A percentile compares a stretch with the other conserved stretches of the same genome.
phyloP scores from a whole-genome alignment of 2,329 filamentous ascomycete genomes.

The Keithomyces neogunnii region DNA sequence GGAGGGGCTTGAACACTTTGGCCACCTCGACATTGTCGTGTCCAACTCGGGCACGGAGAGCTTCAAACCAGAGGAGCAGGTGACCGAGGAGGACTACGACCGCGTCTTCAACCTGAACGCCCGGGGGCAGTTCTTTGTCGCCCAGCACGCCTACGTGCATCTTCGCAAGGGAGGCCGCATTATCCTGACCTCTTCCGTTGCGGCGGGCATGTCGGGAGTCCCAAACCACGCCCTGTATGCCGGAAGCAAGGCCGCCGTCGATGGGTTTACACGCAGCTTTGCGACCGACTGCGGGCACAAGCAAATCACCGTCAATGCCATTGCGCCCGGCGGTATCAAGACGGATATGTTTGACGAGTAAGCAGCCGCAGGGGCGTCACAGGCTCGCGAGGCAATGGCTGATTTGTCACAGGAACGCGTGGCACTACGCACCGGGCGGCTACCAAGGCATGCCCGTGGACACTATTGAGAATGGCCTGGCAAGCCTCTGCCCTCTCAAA shows the following conservation, averaged over 20 bases:
- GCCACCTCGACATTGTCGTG: constrained; percentile 61
- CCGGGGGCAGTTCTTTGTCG: constrained; percentile 64
- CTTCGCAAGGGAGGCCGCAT: constrained; percentile 60
- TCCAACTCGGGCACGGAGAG: constrained; percentile 62
- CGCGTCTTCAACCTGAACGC: constrained; percentile 63
- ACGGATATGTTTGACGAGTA: constrained; percentile 47
- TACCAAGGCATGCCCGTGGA: constrained; percentile 46
- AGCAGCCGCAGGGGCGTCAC: not conserved
- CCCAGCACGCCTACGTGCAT: constrained; percentile 61
- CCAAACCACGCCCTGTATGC: constrained; percentile 68
- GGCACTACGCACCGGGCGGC: constrained; percentile 49
- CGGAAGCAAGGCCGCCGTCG: constrained; percentile 66
- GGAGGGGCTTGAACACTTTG: constrained; percentile 53
- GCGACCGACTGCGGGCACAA: constrained; percentile 62
- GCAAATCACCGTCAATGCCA: constrained; percentile 58
- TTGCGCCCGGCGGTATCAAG: constrained; percentile 60
- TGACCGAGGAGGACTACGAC: constrained; percentile 63
- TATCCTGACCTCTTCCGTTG: constrained; percentile 67
- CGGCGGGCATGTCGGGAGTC: constrained; percentile 57
- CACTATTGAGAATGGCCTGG: constrained; percentile 3
- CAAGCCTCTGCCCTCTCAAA: constrained; percentile 31
- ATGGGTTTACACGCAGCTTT: constrained; percentile 68
- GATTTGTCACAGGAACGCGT: constrained; percentile 1
- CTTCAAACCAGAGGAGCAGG: constrained; percentile 61
- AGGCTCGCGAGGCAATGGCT: not conserved